Evolutionary conservation across 2,329 filamentous ascomycete genomes (phyloP).

Genomic region (Venturia nashicola): DNA sequence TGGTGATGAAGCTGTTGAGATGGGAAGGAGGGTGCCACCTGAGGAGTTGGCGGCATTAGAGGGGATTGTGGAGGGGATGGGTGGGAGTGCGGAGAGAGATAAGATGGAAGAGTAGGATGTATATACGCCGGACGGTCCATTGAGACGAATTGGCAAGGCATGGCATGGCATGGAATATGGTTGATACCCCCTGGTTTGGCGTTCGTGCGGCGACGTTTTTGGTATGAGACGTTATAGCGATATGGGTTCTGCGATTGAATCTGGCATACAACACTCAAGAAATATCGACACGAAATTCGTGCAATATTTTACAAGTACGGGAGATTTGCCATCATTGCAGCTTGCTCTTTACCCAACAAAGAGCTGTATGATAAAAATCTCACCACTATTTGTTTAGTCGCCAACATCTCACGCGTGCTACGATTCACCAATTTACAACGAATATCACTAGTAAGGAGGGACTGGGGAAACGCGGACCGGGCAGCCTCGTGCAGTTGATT

Average conservation of each 20-base stretch:
- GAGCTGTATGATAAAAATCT: too few relatives aligned
- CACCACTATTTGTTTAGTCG: too few relatives aligned
- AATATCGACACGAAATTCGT: neutral
- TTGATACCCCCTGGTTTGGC: neutral
- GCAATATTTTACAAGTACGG: too few relatives aligned
- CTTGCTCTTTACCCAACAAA: too few relatives aligned
- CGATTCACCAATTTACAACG: too few relatives aligned
- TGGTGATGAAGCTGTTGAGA: slow-evolving; percentile 18
- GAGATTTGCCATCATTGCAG: too few relatives aligned
- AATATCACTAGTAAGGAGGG: too few relatives aligned
- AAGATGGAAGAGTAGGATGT: neutral
- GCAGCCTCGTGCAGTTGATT: too few relatives aligned
- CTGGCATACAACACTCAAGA: neutral
- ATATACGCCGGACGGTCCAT: neutral
- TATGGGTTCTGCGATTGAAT: neutral
- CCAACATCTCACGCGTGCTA: too few relatives aligned
- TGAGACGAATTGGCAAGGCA: neutral
- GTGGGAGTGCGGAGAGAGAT: neutral
- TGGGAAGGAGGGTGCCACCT: slow-evolving; percentile 17
- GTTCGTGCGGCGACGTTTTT: neutral
- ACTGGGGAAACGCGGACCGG: too few relatives aligned
- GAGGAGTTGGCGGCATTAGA: slow-evolving; percentile 27
- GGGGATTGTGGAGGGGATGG: slow-evolving; percentile 17
- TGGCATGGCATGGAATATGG: slow-evolving; percentile 18
- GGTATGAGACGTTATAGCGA: neutral